These are phyloP conservation scores for Psophocarpus tetragonolobus DNA, from an alignment of 306 rosid genomes.

Conservation along the genomic window DNA sequence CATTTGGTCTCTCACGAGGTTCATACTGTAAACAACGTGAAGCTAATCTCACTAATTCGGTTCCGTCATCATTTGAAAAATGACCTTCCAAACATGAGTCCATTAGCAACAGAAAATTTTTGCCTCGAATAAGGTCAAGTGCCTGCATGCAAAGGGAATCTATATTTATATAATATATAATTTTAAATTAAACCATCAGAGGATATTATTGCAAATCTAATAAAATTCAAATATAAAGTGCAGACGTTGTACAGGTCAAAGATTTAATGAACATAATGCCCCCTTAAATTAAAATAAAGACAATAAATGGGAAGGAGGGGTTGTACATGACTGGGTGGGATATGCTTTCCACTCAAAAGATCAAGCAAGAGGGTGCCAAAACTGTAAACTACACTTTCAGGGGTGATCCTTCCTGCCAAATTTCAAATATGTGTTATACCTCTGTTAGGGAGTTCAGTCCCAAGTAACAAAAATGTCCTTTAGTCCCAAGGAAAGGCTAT, in stretches of 20 bases:
- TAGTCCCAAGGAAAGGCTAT: background rate
- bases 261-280: slow-evolving; percentile 28
- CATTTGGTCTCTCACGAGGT: slow-evolving; percentile 90
- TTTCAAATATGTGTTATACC: slow-evolving; percentile 19
- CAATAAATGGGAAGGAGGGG: slow-evolving; percentile 15
- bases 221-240: background rate
- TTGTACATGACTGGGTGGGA: slow-evolving; percentile 88
- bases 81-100: slow-evolving; percentile 88
- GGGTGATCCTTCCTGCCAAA: slow-evolving; percentile 77
- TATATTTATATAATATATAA: background rate
- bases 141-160: slow-evolving; percentile 54
- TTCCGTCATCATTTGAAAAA: slow-evolving; percentile 86
- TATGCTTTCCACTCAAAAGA: slow-evolving; percentile 94
- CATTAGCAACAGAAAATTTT: slow-evolving; percentile 70
- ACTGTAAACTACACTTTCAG: slow-evolving; percentile 89
- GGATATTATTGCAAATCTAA: slow-evolving; percentile 4
- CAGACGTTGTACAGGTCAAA: slow-evolving; percentile 2
- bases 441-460: too few species aligned
- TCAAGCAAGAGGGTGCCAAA: slow-evolving; percentile 91
- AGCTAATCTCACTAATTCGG: slow-evolving; percentile 82
- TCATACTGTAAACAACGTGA: slow-evolving; percentile 86
- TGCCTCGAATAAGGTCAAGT: slow-evolving; percentile 78
- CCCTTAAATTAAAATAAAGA: slow-evolving; percentile 32
- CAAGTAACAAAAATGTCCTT: background rate
- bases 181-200: slow-evolving; percentile 12